Evolutionary conservation across 192 early-diverging fungal genomes (phyloP).

Genomic region (Coemansia asiatica): DNA sequence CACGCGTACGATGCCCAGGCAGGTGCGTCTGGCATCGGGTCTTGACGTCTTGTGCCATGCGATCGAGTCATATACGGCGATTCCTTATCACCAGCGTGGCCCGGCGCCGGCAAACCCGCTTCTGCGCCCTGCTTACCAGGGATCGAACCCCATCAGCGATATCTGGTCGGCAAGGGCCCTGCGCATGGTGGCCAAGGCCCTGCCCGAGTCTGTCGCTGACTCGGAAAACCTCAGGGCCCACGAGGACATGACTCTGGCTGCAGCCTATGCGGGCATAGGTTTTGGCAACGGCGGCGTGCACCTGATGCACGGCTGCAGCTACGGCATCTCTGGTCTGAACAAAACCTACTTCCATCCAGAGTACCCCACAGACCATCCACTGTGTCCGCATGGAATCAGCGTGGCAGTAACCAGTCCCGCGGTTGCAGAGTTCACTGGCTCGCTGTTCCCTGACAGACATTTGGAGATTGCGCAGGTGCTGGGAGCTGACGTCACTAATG

Average conservation of each 20-base stretch:
- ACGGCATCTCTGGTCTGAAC: conserved; percentile 85
- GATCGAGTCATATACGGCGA: conserved; percentile 87
- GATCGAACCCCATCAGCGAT: conserved; percentile 89
- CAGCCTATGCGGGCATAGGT: conserved; percentile 87
- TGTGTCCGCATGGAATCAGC: conserved; percentile 78
- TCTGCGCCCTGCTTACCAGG: conserved; percentile 86
- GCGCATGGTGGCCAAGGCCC: conserved; percentile 75
- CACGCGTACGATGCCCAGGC: conserved; percentile 80
- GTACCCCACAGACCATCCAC: conserved; percentile 72
- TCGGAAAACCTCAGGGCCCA: conserved; percentile 69
- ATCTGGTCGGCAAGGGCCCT: conserved; percentile 83
- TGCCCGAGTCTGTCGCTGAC: conserved; percentile 71
- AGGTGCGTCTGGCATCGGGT: conserved; percentile 82
- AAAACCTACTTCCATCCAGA: conserved; percentile 78
- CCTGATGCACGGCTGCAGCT: conserved; percentile 80
- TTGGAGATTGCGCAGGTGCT: conserved; percentile 77
- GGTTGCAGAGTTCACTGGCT: conserved; percentile 82
- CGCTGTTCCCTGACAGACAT: conserved; percentile 81
- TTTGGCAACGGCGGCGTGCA: conserved; percentile 91
- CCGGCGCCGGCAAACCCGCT: conserved; percentile 80
- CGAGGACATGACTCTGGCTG: conserved; percentile 83
- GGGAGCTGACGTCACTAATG: conserved; percentile 66
- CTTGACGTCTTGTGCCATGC: conserved; percentile 91
- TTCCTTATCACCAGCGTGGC: conserved; percentile 77
- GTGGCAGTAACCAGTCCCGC: conserved; percentile 90